These are phyloP conservation scores for Juglanconis oblonga DNA, from an alignment of 2,329 filamentous ascomycete species.

Conservation along the genomic window DNA sequence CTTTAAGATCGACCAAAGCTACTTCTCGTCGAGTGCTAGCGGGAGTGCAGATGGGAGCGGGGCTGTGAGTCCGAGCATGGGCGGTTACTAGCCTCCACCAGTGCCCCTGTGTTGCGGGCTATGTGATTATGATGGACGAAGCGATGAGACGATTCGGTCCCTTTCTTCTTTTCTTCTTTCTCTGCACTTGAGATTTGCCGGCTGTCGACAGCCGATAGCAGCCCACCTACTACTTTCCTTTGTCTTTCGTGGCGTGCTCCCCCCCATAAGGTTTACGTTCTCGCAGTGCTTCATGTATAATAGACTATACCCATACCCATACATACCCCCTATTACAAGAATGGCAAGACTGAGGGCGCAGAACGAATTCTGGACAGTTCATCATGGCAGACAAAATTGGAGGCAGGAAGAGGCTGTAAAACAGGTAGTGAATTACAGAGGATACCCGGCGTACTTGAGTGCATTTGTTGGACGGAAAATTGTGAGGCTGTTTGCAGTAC, in stretches of 20 bases:
- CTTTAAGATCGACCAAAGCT: constrained; percentile 84
- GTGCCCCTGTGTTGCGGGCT: not conserved
- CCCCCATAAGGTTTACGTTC: not conserved
- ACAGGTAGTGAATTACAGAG: not conserved
- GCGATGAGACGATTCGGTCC: constrained; percentile 2
- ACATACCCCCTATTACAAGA: constrained; percentile 8
- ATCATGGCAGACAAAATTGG: not conserved
- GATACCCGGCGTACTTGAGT: constrained; percentile 2
- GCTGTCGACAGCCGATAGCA: not conserved
- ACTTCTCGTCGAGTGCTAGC: constrained; percentile 47
- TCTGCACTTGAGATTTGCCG: not conserved
- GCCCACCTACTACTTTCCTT: constrained; percentile 2
- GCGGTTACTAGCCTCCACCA: not conserved
- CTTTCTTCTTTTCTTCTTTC: not conserved
- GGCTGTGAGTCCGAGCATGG: constrained; percentile 32
- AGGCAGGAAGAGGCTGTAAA: not conserved
- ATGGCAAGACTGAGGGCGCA: not conserved
- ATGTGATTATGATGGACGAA: not conserved
- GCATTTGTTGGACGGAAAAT: not conserved
- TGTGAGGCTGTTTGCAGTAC: not conserved
- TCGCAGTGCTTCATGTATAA: constrained; percentile 9
- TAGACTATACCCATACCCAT: constrained; percentile 20
- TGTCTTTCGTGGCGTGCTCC: constrained; percentile 3
- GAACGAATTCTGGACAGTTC: not conserved
- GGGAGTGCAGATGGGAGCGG: constrained; percentile 31